Evolutionary conservation across 2,329 filamentous ascomycete genomes (phyloP).

Genomic region (Plenodomus tracheiphilus): DNA sequence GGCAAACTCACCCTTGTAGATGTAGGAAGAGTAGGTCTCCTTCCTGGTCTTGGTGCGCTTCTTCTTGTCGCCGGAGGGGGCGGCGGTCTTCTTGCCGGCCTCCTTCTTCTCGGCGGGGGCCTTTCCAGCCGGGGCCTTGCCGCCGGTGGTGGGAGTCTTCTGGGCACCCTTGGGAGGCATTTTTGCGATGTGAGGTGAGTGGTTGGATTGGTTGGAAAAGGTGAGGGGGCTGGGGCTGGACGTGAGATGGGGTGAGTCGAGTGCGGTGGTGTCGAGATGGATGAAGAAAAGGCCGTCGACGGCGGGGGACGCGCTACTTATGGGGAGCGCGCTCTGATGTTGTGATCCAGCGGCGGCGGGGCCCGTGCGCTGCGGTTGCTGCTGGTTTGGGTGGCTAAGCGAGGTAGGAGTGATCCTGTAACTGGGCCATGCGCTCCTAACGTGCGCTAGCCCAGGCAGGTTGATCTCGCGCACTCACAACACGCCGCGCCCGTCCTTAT

Average conservation of each 20-base stretch:
- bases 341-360: constrained; percentile 43
- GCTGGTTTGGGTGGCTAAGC: constrained; percentile 30
- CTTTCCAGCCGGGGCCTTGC: constrained; percentile 85
- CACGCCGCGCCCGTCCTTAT: constrained; percentile 45
- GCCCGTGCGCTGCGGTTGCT: constrained; percentile 32
- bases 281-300: constrained; percentile 44
- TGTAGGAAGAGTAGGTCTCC: constrained; percentile 99
- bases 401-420: constrained; percentile 33
- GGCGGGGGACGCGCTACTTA: constrained; percentile 49
- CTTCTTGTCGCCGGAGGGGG: constrained; percentile 97
- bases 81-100: constrained; percentile 97
- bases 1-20: constrained; percentile 88
- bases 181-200: constrained; percentile 17
- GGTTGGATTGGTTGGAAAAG: constrained; percentile 8
- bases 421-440: constrained; percentile 13
- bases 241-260: constrained; percentile 27
- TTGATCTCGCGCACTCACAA: constrained; percentile 48
- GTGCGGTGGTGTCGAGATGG: constrained; percentile 42
- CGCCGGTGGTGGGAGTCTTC: constrained; percentile 93
- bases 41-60: constrained; percentile 99
- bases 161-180: constrained; percentile 98
- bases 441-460: constrained; percentile 37
- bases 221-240: constrained; percentile 11
- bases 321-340: constrained; percentile 45
- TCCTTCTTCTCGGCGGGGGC: constrained; percentile 98